A percentile compares a stretch with the other conserved stretches of the same genome.
phyloP scores from a whole-genome alignment of 306 rosid species.

The Pachyrhizus erosus region DNA sequence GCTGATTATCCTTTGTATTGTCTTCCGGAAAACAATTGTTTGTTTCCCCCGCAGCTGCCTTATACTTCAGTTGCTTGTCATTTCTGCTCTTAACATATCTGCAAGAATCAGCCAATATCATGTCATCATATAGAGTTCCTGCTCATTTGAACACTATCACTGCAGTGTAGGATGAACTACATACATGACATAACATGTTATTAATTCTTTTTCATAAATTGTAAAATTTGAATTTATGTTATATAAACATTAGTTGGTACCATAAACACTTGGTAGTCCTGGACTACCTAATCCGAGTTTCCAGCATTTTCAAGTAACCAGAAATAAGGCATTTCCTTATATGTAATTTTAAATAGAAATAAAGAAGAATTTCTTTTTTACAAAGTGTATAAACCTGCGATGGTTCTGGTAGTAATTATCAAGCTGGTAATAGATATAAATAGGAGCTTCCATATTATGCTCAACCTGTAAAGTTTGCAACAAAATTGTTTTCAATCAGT shows the following conservation, averaged over 20 bases:
- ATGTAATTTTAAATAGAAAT: background rate
- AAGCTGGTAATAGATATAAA: slow-evolving; percentile 81
- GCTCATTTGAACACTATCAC: background rate
- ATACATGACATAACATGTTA: too few relatives aligned
- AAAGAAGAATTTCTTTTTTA: background rate
- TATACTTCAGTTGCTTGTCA: slow-evolving; percentile 62
- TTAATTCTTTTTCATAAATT: too few relatives aligned
- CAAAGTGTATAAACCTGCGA: slow-evolving; percentile 60
- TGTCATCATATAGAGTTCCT: background rate
- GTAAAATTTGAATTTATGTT: background rate
- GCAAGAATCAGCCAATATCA: slow-evolving; percentile 6
- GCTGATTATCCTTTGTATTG: slow-evolving; percentile 29
- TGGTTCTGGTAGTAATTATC: slow-evolving; percentile 89
- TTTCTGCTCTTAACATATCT: slow-evolving; percentile 91
- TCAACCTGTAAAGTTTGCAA: slow-evolving; percentile 60
- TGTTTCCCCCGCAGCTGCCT: slow-evolving; percentile 41
- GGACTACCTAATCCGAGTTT: background rate
- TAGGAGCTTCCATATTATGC: slow-evolving; percentile 74
- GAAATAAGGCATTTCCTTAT: background rate
- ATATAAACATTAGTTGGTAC: too few relatives aligned
- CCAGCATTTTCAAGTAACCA: background rate
- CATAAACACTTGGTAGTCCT: too few relatives aligned
- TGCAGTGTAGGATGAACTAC: too few relatives aligned
- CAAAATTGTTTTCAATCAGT: slow-evolving; percentile 13
- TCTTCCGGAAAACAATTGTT: slow-evolving; percentile 39